phyloP scores from a whole-genome alignment of 2,329 filamentous ascomycete species.

The Alternaria solani region DNA sequence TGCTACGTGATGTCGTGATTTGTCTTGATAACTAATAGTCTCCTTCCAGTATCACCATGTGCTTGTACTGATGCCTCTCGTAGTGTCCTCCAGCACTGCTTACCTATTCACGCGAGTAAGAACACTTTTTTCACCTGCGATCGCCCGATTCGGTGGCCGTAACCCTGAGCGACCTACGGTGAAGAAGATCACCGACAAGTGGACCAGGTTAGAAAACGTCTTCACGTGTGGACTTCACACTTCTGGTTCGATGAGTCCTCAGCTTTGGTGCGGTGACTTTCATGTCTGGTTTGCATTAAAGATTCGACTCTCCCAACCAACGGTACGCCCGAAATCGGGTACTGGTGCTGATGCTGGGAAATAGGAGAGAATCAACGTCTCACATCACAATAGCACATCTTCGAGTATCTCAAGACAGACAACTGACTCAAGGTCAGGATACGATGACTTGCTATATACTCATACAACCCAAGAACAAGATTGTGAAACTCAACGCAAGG shows the following conservation, averaged over 20 bases:
- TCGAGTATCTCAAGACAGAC: not conserved
- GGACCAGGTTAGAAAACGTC: too few relatives aligned
- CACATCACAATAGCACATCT: not conserved
- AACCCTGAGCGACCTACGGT: not conserved
- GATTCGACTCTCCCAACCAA: too few relatives aligned
- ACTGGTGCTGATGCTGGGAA: too few relatives aligned
- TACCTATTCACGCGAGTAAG: not conserved
- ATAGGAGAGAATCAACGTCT: not conserved
- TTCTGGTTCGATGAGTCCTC: not conserved
- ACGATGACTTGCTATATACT: conserved; percentile 6
- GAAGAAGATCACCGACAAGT: too few relatives aligned
- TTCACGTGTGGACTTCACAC: not conserved
- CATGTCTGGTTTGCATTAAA: not conserved
- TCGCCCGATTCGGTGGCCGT: too few relatives aligned
- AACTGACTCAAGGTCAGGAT: not conserved
- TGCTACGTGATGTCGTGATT: not conserved
- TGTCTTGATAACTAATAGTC: not conserved
- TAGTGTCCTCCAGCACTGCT: not conserved
- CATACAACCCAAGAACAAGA: conserved; percentile 2
- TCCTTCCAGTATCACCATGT: accelerated
- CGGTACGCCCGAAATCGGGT: too few relatives aligned
- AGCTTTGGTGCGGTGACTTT: not conserved
- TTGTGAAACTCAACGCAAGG: not conserved
- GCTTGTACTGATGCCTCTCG: not conserved
- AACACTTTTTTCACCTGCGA: too few relatives aligned